These are phyloP conservation scores for Rhodotorula sp. DNA, from an alignment of 1,284 basidiomycete species.

Conservation along the genomic window DNA sequence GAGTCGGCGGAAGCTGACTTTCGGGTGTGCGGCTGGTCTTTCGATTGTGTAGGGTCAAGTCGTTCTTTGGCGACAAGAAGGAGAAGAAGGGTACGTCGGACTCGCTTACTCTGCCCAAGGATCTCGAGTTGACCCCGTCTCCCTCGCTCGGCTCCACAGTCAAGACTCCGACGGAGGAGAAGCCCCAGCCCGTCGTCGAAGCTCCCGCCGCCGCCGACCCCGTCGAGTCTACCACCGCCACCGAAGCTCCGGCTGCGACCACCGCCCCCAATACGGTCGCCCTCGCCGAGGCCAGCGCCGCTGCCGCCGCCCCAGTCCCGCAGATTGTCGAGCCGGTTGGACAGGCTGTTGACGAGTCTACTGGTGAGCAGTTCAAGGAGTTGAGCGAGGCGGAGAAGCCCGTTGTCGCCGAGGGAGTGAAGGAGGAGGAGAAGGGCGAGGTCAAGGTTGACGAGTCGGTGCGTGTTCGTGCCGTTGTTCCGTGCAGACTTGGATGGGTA, in stretches of 20 bases:
- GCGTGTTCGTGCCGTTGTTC: neutral
- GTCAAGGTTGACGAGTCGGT: conserved; percentile 31
- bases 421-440: conserved; percentile 10
- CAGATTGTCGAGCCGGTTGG: conserved; percentile 32
- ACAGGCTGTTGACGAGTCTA: conserved; percentile 17
- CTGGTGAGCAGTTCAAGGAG: conserved; percentile 1
- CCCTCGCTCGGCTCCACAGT: neutral
- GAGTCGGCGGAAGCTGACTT: neutral
- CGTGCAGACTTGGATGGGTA: neutral
- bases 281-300: neutral
- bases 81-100: conserved; percentile 24
- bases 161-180: conserved; percentile 35
- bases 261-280: conserved; percentile 27
- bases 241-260: neutral
- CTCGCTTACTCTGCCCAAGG: neutral
- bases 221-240: neutral
- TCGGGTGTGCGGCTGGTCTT: accelerated
- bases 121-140: no score
- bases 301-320: conserved; percentile 32
- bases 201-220: neutral
- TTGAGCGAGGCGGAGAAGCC: conserved; percentile 11
- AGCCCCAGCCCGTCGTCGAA: conserved; percentile 13
- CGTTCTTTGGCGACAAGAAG: conserved; percentile 36
- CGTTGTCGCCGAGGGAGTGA: neutral
- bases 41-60: conserved; percentile 22